Evolutionary conservation across 2,329 filamentous ascomycete species (phyloP), one percentile per base, ranked within the genome.

Genomic region (Pseudogymnoascus pannorum): DNA sequence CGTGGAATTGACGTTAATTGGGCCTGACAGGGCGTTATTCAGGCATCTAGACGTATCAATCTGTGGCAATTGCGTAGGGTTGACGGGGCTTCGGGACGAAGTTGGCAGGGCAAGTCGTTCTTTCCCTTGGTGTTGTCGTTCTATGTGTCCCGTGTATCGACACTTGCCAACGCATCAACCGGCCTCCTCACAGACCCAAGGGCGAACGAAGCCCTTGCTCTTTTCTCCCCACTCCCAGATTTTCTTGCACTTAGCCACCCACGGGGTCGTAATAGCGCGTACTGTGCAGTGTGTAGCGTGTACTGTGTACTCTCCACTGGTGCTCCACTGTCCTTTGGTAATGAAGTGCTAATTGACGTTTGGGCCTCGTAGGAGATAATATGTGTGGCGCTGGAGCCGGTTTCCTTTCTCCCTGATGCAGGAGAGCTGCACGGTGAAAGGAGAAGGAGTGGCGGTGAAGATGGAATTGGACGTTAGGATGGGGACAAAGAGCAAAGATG

Each of bases 151-250:
- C n/a, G n/a, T 24, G 42, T 48, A 48, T 48, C 22, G 42, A 51
- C 42, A 51, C 42, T 51, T 51, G 42, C 42, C 42, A 51, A 51
- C 42, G 42, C 42, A 51, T 51, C 42, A 51, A 29, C 42, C 42
- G 42, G 42, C 42, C 42, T 51, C 42, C 42, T 51, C 42, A 29
- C 42, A 51, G 42, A 29, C 42, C 42, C 12, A 26, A n/a, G 22
- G 22, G 42, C 42, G 42, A 29, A 51, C 42, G 42, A 51, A 51
- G 42, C 42, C 42, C 42, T 51, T 51, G 42, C 22, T 51, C 42
- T 29, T 18, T 11, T 51, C 42, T 51, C 42, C 22, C 22, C 42
- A 51, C 42, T 48, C 22, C 6, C 22, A 51, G 22, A 14, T 51
- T 29, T 14, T 4, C 8, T 16, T 22, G 22, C 42, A 51, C 42